Evolutionary conservation across 768 basidiomycete genomes (phyloP).

Genomic region (Podaxis sp.): DNA sequence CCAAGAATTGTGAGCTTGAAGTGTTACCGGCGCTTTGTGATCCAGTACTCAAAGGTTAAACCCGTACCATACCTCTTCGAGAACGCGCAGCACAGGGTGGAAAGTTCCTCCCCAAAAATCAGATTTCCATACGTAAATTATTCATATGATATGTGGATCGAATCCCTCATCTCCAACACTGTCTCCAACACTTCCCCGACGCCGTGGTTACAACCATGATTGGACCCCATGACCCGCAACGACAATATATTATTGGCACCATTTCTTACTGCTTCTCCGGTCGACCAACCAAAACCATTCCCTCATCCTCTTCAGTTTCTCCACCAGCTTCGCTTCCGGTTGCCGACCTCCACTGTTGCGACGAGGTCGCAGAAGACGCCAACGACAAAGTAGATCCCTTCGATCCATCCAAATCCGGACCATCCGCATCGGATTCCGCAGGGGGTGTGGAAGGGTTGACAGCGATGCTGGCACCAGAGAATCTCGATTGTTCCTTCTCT

Average conservation of each 20-base stretch:
- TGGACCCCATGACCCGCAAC: neutral
- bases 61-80: too few species aligned
- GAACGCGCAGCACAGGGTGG: neutral
- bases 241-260: neutral
- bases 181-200: neutral
- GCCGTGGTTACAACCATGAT: neutral
- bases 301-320: conserved; percentile 83
- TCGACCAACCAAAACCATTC: conserved; percentile 72
- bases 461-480: neutral
- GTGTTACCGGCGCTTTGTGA: neutral
- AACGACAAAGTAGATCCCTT: conserved; percentile 28
- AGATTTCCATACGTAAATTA: conserved; percentile 3
- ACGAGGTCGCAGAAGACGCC: conserved; percentile 26
- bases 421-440: neutral
- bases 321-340: conserved; percentile 58
- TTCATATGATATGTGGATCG: neutral
- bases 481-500: conserved; percentile 1
- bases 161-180: neutral
- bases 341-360: conserved; percentile 23
- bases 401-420: neutral
- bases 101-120: neutral
- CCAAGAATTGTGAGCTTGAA: neutral
- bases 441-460: conserved; percentile 4
- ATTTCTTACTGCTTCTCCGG: conserved; percentile 27
- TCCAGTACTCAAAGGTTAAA: neutral